Evolutionary conservation across 108 stramenopile genomes (phyloP).

Genomic region (Fistulifera pelliculosa): DNA sequence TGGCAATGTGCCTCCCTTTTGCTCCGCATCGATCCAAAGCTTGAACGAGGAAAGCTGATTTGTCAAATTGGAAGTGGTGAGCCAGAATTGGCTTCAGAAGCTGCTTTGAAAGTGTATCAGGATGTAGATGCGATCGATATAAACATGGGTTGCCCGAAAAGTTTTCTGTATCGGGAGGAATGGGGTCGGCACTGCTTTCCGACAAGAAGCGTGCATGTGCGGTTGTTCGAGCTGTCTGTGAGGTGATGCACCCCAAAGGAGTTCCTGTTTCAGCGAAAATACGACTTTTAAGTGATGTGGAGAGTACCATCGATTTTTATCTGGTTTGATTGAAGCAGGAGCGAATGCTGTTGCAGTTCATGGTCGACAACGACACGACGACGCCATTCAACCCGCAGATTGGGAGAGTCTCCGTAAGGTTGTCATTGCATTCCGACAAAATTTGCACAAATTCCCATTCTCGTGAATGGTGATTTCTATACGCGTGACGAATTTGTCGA

Average conservation of each 20-base stretch:
- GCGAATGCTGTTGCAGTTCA: slow-evolving; percentile 94
- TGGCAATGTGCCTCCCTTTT: slow-evolving; percentile 43
- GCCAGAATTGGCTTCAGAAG: slow-evolving; percentile 64
- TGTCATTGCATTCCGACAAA: slow-evolving; percentile 38
- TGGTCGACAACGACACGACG: slow-evolving; percentile 58
- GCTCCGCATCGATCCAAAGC: slow-evolving; percentile 55
- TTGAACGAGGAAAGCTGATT: slow-evolving; percentile 72
- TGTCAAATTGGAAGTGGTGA: slow-evolving; percentile 93
- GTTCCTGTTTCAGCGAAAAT: slow-evolving; percentile 90
- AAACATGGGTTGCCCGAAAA: slow-evolving; percentile 99
- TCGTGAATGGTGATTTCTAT: slow-evolving; percentile 93
- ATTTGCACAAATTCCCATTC: slow-evolving; percentile 44
- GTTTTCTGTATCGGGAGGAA: slow-evolving; percentile 86
- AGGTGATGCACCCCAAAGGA: slow-evolving; percentile 9
- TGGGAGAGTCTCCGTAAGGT: slow-evolving; percentile 78
- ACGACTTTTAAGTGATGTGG: slow-evolving; percentile 65
- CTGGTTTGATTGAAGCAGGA: slow-evolving; percentile 80
- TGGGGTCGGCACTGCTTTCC: slow-evolving; percentile 87
- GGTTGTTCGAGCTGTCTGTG: slow-evolving; percentile 55
- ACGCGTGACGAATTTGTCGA: slow-evolving; percentile 61
- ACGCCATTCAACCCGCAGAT: slow-evolving; percentile 46
- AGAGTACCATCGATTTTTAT: slow-evolving; percentile 62
- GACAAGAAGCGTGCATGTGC: slow-evolving; percentile 64
- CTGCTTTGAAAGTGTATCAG: slow-evolving; percentile 61
- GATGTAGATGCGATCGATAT: slow-evolving; percentile 91